phyloP scores from a whole-genome alignment of 1,284 basidiomycete genomes.

The Ustilago sp. region DNA sequence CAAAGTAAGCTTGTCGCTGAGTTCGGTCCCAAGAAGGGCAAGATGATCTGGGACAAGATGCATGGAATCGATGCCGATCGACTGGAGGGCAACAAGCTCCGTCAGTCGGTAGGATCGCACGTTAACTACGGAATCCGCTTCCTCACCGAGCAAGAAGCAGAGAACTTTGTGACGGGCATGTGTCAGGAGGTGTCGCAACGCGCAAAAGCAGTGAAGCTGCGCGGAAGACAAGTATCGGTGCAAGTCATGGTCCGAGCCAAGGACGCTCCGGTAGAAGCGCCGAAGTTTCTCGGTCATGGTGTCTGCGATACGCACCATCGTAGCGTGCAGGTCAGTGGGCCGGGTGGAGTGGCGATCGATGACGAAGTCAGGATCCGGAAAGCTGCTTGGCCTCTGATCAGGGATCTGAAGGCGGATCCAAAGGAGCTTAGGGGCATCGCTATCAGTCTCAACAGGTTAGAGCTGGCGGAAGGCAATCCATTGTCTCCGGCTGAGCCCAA shows the following conservation, averaged over 20 bases:
- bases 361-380: slow-evolving; percentile 79
- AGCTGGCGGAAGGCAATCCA: slow-evolving; percentile 49
- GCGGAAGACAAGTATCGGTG: slow-evolving; percentile 79
- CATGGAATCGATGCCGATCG: slow-evolving; percentile 84
- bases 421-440: slow-evolving; percentile 91
- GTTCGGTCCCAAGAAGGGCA: slow-evolving; percentile 84
- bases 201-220: slow-evolving; percentile 77
- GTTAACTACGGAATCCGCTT: slow-evolving; percentile 89
- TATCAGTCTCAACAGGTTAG: slow-evolving; percentile 90
- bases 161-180: slow-evolving; percentile 70
- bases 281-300: slow-evolving; percentile 97
- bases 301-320: slow-evolving; percentile 85
- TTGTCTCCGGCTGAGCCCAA: slow-evolving; percentile 31
- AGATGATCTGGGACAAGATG: slow-evolving; percentile 84
- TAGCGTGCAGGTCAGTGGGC: slow-evolving; percentile 74
- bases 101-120: slow-evolving; percentile 55
- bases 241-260: slow-evolving; percentile 87
- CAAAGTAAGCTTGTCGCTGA: slow-evolving; percentile 72
- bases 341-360: slow-evolving; percentile 74
- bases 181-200: slow-evolving; percentile 56
- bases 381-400: slow-evolving; percentile 82
- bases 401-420: slow-evolving; percentile 81
- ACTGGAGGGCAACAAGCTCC: slow-evolving; percentile 74
- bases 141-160: slow-evolving; percentile 81
- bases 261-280: slow-evolving; percentile 87